Evolutionary conservation across 1,284 basidiomycete genomes (phyloP).

Genomic region (Pseudozyma thailandica): DNA sequence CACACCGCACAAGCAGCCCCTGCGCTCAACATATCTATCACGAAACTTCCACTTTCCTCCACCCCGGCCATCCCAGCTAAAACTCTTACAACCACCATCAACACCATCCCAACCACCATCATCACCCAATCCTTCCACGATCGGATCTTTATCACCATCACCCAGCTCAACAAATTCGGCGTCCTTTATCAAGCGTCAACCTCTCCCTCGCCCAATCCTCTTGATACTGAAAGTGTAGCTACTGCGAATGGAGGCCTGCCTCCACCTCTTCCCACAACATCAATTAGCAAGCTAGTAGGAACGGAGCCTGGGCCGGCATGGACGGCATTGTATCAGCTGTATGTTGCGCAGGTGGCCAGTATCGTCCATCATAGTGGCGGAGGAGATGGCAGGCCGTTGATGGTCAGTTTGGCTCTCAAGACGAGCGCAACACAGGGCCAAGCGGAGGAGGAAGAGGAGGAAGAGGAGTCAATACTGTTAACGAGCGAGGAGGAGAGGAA

Average conservation of each 20-base stretch:
- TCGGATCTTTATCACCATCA: slow-evolving; percentile 52
- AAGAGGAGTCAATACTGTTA: slow-evolving; percentile 62
- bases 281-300: slow-evolving; percentile 81
- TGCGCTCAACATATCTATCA: slow-evolving; percentile 4
- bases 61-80: slow-evolving; percentile 17
- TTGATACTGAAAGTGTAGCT: not conserved
- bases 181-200: slow-evolving; percentile 42
- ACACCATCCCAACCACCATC: slow-evolving; percentile 29
- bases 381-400: slow-evolving; percentile 27
- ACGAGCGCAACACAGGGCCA: not conserved
- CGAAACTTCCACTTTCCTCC: not conserved
- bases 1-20: not conserved
- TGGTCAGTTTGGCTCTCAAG: slow-evolving; percentile 45
- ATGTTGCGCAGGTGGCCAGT: slow-evolving; percentile 85
- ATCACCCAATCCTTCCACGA: slow-evolving; percentile 48
- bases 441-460: slow-evolving; percentile 37
- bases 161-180: slow-evolving; percentile 52
- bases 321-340: slow-evolving; percentile 81
- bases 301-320: slow-evolving; percentile 73
- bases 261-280: slow-evolving; percentile 77
- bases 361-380: slow-evolving; percentile 75
- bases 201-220: not conserved
- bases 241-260: slow-evolving; percentile 61
- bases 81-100: slow-evolving; percentile 11
- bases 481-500: slow-evolving; percentile 74